A percentile compares a stretch with the other conserved stretches of the same genome.
phyloP scores from a whole-genome alignment of 768 basidiomycete species.

The Pisolithus microcarpus region DNA sequence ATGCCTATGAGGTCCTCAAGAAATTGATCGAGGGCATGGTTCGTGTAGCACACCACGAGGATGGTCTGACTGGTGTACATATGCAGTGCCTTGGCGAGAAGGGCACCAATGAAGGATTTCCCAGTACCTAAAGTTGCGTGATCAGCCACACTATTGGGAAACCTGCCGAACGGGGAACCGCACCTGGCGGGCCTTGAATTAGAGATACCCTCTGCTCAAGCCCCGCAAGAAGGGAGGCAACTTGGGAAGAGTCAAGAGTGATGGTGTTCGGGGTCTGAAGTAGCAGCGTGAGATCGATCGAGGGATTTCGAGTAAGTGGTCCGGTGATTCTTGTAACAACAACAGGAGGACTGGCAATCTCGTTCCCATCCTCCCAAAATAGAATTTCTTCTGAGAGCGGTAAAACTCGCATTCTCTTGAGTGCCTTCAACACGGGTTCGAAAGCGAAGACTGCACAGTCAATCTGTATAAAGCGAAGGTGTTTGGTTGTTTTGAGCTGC shows the following conservation, averaged over 20 bases:
- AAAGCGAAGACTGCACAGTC: slow-evolving; percentile 58
- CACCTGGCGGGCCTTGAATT: slow-evolving; percentile 70
- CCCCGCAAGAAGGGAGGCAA: slow-evolving; percentile 38
- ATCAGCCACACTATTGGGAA: background rate
- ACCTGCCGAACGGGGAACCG: slow-evolving; percentile 5
- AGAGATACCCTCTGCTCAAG: slow-evolving; percentile 51
- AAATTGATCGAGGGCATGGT: slow-evolving; percentile 69
- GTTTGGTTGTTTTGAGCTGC: slow-evolving; percentile 29
- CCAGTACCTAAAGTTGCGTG: slow-evolving; percentile 47
- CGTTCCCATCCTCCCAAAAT: slow-evolving; percentile 38
- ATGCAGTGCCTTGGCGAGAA: slow-evolving; percentile 55
- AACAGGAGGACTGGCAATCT: slow-evolving; percentile 7
- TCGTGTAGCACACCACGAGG: slow-evolving; percentile 67
- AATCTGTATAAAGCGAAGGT: slow-evolving; percentile 46
- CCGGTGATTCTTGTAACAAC: slow-evolving; percentile 19
- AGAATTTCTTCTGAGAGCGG: slow-evolving; percentile 47
- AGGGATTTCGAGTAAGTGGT: slow-evolving; percentile 24
- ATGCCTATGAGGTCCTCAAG: slow-evolving; percentile 54
- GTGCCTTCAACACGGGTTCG: slow-evolving; percentile 51
- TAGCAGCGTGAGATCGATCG: slow-evolving; percentile 34
- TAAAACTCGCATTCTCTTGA: slow-evolving; percentile 40
- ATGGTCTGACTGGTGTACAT: slow-evolving; percentile 43
- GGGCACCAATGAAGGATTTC: slow-evolving; percentile 66
- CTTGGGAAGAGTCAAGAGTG: slow-evolving; percentile 46
- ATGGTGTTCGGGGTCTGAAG: slow-evolving; percentile 35